Percentiles rank a stretch among this genome's conserved stretches.
These are phyloP conservation scores for Camellia granthamiana DNA, from an alignment of 148 eudicot genomes.

Conservation along the genomic window DNA sequence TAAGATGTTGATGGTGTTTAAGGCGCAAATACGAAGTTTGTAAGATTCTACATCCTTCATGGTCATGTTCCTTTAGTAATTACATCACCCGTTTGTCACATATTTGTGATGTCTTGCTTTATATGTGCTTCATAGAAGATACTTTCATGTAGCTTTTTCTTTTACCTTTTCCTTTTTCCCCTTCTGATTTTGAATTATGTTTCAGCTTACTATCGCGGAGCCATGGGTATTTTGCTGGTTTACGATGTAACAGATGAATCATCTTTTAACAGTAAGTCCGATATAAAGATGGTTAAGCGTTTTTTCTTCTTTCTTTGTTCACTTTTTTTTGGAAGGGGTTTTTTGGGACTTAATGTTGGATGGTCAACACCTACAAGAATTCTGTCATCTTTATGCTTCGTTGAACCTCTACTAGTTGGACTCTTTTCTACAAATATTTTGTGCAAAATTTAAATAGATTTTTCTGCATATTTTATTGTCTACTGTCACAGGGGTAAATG, in stretches of 20 bases:
- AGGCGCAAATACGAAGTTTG: not conserved
- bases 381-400: not conserved
- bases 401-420: not conserved
- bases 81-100: not conserved
- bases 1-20: conserved; percentile 8
- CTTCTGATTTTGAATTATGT: conserved; percentile 7
- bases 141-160: not conserved
- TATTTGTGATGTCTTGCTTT: conserved; percentile 1
- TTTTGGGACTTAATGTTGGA: not conserved
- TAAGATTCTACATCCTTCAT: conserved; percentile 2
- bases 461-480: not conserved
- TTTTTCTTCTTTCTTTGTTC: not conserved
- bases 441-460: not conserved
- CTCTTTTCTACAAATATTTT: not conserved
- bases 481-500: not conserved
- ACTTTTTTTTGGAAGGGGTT: not conserved
- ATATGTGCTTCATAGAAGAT: not conserved
- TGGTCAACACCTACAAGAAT: not conserved
- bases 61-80: not conserved
- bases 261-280: conserved; percentile 75
- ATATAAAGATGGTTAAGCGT: not conserved
- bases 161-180: not conserved
- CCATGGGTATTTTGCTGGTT: conserved; percentile 87
- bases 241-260: conserved; percentile 89
- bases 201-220: conserved; percentile 89